Percentiles rank a stretch among this genome's conserved stretches.
Evolutionary conservation across 1,284 basidiomycete species (phyloP).

Genomic region (Rhodotorula sp.): DNA sequence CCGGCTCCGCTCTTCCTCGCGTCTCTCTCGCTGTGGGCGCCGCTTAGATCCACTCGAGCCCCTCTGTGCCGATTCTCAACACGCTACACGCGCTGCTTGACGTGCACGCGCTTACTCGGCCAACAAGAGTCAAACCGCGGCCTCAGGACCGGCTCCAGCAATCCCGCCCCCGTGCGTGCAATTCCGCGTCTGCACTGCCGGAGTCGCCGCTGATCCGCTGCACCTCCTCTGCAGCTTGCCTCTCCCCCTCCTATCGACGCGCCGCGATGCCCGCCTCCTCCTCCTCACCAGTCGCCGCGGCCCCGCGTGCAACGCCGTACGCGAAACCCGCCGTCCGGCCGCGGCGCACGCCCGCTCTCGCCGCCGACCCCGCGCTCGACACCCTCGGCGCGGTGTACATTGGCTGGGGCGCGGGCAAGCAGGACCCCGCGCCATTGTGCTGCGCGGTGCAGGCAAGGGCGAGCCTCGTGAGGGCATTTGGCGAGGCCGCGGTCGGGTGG

Average conservation of each 20-base stretch:
- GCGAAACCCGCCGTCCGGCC: neutral
- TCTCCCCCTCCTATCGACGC: neutral
- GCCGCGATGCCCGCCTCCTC: neutral
- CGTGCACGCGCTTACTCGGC: too few relatives aligned
- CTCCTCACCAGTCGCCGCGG: neutral
- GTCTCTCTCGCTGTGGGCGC: too few relatives aligned
- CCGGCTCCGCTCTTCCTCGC: too few relatives aligned
- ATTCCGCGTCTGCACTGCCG: too few relatives aligned
- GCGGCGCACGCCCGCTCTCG: neutral
- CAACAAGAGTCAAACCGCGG: too few relatives aligned
- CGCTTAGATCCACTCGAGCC: too few relatives aligned
- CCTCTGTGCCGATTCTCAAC: too few relatives aligned
- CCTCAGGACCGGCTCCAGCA: too few relatives aligned
- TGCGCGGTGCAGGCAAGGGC: conserved; percentile 10
- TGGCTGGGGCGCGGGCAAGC: conserved; percentile 13
- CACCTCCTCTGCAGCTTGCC: neutral
- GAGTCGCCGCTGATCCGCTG: neutral
- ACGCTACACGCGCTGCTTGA: too few relatives aligned
- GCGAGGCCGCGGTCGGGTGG: conserved; percentile 20
- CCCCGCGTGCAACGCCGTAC: neutral
- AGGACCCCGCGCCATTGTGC: conserved; percentile 27
- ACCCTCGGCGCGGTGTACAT: conserved; percentile 27
- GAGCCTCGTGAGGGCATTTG: conserved; percentile 13
- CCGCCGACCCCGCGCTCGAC: conserved; percentile 10
- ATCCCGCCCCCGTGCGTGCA: too few relatives aligned